Evolutionary conservation across 306 rosid genomes (phyloP), one percentile per base, ranked within the genome.

Genomic region (Lathyrus tuberosus): DNA sequence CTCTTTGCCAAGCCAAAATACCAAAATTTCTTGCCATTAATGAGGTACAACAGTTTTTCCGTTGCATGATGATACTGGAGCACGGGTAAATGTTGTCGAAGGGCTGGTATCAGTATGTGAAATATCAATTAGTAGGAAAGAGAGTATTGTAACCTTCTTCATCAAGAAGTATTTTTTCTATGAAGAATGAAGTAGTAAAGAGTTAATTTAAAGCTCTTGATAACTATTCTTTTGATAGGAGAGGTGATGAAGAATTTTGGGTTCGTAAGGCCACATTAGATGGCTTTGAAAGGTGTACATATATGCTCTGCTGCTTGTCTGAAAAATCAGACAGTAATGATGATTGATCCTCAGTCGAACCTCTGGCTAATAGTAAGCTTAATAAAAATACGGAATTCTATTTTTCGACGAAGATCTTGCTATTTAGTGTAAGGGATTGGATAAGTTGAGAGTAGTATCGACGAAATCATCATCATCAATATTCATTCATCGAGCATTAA

Each of bases 201-300:
- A 71, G 82, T 82, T 80, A 90, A 71, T 81, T 90, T 65, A 82
- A 81, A 85, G 94, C 98, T 30, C 90, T 93, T 11, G 94, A 88
- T 72, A 97, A 93, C 78, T 93, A 90, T 75, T 93, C 98, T 76
- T 91, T 93, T 48, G 98, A 93, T 77, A 90, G 88, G 75, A 84
- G 98, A 93, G 98, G 98, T 53, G 97, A 93, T 80, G 97, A 90
- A 46, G 98, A 97, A 63, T 93, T 97, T 81, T 90, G 98, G 98
- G 97, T 93, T 67, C 94, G 98, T 2, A 97, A 90, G 78, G 97
- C 90, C 81, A 91, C 98, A 16, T 70, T 90, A 87, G 80, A 79
- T 75, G 98, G 96, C 81, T 91, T 93, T 68, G 97, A 82, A 84
- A 82, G 81, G 78, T 90, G 95, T 78, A 81, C 91, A 8, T 83